Percentiles rank a stretch among this genome's conserved stretches.
Evolutionary conservation across 352 stramenopile genomes (phyloP).

Genomic region (Phytophthora europaea): DNA sequence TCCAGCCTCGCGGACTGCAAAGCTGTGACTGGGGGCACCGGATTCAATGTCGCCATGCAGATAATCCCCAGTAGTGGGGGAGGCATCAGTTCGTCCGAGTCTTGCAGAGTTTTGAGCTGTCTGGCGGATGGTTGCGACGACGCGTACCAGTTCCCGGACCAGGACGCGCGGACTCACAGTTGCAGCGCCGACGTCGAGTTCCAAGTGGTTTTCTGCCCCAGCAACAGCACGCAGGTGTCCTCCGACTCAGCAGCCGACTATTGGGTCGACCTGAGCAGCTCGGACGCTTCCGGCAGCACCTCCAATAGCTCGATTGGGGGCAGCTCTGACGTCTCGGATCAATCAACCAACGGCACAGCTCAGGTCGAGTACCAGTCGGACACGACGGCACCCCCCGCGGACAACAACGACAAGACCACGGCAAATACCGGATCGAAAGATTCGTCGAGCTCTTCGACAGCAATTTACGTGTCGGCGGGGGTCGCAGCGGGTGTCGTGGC

Average conservation of each 20-base stretch:
- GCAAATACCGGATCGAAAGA: constrained; percentile 16
- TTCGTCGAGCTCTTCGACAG: constrained; percentile 22
- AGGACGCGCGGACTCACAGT: constrained; percentile 74
- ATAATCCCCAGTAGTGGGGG: constrained; percentile 54
- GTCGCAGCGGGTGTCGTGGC: constrained; percentile 32
- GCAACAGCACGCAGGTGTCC: constrained; percentile 17
- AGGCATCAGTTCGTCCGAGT: constrained; percentile 34
- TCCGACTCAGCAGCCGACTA: constrained; percentile 32
- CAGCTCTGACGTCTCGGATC: constrained; percentile 4
- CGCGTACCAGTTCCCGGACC: constrained; percentile 77
- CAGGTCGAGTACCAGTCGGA: constrained; percentile 23
- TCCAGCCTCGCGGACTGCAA: constrained; percentile 69
- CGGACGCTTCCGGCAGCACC: constrained; percentile 11
- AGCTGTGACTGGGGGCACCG: constrained; percentile 57
- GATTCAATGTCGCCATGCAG: constrained; percentile 83
- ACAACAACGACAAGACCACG: constrained; percentile 9
- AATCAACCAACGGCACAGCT: constrained; percentile 12
- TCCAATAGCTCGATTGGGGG: constrained; percentile 10
- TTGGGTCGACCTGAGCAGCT: constrained; percentile 28
- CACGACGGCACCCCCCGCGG: constrained; percentile 5
- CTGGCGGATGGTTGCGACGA: constrained; percentile 67
- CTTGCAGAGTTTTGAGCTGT: constrained; percentile 66
- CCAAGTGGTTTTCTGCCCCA: constrained; percentile 66
- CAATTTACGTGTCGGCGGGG: constrained; percentile 25
- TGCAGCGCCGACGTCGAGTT: constrained; percentile 63